A percentile compares a stretch with the other conserved stretches of the same genome.
These are phyloP conservation scores for Amauroascus verrucosus DNA, from an alignment of 2,329 filamentous ascomycete genomes.

Conservation along the genomic window DNA sequence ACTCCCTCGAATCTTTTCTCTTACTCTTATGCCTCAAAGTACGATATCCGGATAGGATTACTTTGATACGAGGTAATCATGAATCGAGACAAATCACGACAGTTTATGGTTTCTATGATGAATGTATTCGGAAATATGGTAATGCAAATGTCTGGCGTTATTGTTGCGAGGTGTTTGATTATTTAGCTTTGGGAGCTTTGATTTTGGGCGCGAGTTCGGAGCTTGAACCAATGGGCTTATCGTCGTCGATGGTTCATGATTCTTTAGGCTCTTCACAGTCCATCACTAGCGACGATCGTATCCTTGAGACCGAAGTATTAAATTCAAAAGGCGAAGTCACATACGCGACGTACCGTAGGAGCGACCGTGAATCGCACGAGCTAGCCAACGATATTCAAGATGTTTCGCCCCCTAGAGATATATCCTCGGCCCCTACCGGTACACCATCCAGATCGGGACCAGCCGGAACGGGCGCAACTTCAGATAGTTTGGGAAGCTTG, in stretches of 20 bases:
- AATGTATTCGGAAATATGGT: conserved; percentile 95
- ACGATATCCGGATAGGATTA: conserved; percentile 89
- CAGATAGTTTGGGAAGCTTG: conserved; percentile 48
- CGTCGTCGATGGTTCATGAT: conserved; percentile 34
- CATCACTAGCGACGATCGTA: conserved; percentile 44
- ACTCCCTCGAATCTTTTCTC: conserved; percentile 97
- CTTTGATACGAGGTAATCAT: conserved; percentile 94
- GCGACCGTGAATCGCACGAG: conserved; percentile 26
- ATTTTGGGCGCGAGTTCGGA: conserved; percentile 82
- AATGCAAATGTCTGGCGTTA: conserved; percentile 99
- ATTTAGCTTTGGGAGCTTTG: conserved; percentile 87
- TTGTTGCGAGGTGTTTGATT: conserved; percentile 99
- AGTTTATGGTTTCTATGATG: conserved; percentile 97
- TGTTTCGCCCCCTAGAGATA: conserved; percentile 34
- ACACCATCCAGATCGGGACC: conserved; percentile 53
- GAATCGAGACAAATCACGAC: conserved; percentile 96
- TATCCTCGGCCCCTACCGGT: conserved; percentile 34
- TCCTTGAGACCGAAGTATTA: conserved; percentile 87
- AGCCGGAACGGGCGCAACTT: conserved; percentile 69
- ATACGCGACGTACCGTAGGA: conserved; percentile 40
- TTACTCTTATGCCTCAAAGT: conserved; percentile 94
- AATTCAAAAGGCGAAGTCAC: conserved; percentile 74
- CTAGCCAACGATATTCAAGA: conserved; percentile 29
- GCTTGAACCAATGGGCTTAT: conserved; percentile 48
- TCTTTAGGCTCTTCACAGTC: conserved; percentile 7